phyloP scores from a whole-genome alignment of 805 yeast genomes.

The Kazachstania psychrophila region DNA sequence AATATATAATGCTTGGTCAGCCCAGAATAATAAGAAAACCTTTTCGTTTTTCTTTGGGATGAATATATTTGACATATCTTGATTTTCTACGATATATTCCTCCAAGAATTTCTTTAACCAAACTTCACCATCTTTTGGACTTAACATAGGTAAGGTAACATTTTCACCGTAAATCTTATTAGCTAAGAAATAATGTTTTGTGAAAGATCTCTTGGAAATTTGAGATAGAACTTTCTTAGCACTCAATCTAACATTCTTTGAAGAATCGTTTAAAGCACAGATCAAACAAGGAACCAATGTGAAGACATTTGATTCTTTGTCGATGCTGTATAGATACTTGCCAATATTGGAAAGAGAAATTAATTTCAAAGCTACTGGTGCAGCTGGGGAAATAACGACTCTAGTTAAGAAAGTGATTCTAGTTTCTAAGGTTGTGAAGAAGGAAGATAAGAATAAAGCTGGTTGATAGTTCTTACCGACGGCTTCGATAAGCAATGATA shows the following conservation, averaged over 20 bases:
- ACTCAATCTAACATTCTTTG: conserved; percentile 41
- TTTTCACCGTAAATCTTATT: conserved; percentile 49
- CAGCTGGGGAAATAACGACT: conserved; percentile 44
- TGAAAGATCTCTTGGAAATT: conserved; percentile 31
- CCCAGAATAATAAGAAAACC: conserved; percentile 52
- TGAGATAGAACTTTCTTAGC: conserved; percentile 33
- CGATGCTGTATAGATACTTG: conserved; percentile 26
- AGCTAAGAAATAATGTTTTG: conserved; percentile 41
- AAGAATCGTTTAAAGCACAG: conserved; percentile 44
- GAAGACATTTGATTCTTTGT: conserved; percentile 36
- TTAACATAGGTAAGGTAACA: conserved; percentile 41
- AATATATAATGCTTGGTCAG: conserved; percentile 52
- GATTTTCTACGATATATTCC: conserved; percentile 43
- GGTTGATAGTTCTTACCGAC: conserved; percentile 30
- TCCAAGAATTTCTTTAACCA: conserved; percentile 36
- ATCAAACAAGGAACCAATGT: conserved; percentile 51
- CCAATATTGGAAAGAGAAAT: conserved; percentile 38
- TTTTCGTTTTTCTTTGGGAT: conserved; percentile 49
- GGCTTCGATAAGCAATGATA: conserved; percentile 38
- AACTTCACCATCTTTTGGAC: conserved; percentile 53
- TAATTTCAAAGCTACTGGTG: conserved; percentile 50
- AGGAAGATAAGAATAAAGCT: conserved; percentile 27
- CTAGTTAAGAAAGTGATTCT: conserved; percentile 52
- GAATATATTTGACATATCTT: conserved; percentile 37
- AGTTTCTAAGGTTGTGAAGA: conserved; percentile 35